A percentile compares a stretch with the other conserved stretches of the same genome.
Conservation (phyloP, 331 rosid species). For the Stylosanthes scabra region DNA sequence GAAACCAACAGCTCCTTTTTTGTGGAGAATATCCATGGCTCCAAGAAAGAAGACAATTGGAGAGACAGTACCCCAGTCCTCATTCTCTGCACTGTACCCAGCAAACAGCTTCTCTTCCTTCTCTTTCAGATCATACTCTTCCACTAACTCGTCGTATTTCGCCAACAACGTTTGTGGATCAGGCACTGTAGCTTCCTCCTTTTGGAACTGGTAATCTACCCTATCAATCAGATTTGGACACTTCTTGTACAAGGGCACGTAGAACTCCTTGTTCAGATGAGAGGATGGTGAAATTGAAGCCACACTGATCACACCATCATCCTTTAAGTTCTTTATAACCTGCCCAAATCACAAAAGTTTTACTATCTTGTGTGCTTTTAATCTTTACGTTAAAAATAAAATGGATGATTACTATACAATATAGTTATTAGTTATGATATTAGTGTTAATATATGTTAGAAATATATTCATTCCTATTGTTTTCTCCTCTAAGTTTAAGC, state of each 20-base stretch:
- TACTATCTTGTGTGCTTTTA: no score
- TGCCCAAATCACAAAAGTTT: no score
- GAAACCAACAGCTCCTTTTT: slow-evolving; percentile 33
- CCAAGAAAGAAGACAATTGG: slow-evolving; percentile 53
- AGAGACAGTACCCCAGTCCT: slow-evolving; percentile 50
- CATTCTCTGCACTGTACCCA: slow-evolving; percentile 54
- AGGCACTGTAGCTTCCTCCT: slow-evolving; percentile 31
- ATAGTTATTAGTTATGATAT: no score
- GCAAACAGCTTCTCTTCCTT: slow-evolving; percentile 41
- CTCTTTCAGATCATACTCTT: slow-evolving; percentile 32
- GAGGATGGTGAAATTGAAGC: slow-evolving; percentile 51
- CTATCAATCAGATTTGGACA: not conserved
- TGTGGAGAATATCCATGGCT: slow-evolving; percentile 42
- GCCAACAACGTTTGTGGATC: not conserved
- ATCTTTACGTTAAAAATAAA: no score
- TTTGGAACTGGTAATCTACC: slow-evolving; percentile 57
- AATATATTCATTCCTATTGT: no score
- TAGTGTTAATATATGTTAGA: no score
- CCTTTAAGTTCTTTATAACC: slow-evolving; percentile 40
- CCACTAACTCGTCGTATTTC: not conserved
- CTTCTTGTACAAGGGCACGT: not conserved
- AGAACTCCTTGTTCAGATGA: slow-evolving; percentile 23
- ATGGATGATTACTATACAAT: no score
- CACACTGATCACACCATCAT: not conserved
- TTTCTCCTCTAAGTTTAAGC: no score